Conservation (phyloP, 2,329 filamentous ascomycete genomes). For the Neonectria ditissima region DNA sequence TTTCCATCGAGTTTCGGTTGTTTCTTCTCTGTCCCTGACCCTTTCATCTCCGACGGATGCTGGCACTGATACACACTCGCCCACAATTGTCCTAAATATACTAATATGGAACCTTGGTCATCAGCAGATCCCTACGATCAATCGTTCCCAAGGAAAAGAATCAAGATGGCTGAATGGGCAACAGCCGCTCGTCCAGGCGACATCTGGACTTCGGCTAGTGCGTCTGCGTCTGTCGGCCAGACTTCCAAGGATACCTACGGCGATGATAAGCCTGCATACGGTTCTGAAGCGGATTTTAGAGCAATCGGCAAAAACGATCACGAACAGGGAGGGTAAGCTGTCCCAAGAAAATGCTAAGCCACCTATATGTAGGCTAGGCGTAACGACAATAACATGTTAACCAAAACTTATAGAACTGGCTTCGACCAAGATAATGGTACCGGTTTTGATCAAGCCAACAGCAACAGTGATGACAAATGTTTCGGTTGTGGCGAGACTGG, state of each 20-base stretch:
- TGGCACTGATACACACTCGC: too few relatives aligned
- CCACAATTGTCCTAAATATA: background rate
- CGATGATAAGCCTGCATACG: background rate
- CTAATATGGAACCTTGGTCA: background rate
- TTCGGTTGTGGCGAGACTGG: conserved; percentile 53
- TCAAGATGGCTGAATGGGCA: conserved; percentile 22
- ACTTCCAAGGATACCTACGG: background rate
- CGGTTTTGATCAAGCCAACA: conserved; percentile 6
- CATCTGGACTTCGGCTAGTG: conserved; percentile 11
- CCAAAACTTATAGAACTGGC: conserved; percentile 14
- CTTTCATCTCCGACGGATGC: background rate
- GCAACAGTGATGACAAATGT: conserved; percentile 47
- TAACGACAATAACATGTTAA: background rate
- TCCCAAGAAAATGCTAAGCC: background rate
- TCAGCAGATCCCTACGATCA: background rate
- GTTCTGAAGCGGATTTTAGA: background rate
- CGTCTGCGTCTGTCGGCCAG: background rate
- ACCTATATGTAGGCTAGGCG: too few relatives aligned
- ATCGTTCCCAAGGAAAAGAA: background rate
- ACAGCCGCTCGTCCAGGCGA: conserved; percentile 15
- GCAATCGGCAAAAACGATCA: background rate
- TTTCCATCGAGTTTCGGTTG: background rate
- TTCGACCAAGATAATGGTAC: conserved; percentile 14
- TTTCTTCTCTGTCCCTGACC: background rate
- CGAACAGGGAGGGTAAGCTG: conserved; percentile 6